Percentiles rank a stretch among this genome's conserved stretches.
Conservation (phyloP, 2,329 filamentous ascomycete species). For the Cordyceps tenuipes region DNA sequence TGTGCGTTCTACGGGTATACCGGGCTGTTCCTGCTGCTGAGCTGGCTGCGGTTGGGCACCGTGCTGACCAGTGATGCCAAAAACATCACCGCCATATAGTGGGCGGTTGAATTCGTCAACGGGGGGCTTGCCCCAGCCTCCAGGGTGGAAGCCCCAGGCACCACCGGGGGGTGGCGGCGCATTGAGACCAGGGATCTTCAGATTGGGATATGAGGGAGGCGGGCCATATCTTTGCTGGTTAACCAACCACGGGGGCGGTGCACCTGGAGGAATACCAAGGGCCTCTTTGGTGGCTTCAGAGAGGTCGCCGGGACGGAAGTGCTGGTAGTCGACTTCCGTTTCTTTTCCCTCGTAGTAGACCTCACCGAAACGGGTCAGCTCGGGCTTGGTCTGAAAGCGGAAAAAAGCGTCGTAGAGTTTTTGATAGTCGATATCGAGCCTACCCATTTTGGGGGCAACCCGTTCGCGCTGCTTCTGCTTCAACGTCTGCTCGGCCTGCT, state of each 20-base stretch:
- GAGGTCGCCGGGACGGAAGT: conserved; percentile 82
- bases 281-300: conserved; percentile 87
- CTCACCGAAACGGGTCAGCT: conserved; percentile 88
- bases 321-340: conserved; percentile 86
- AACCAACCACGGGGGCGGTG: conserved; percentile 93
- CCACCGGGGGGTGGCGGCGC: conserved; percentile 83
- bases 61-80: conserved; percentile 57
- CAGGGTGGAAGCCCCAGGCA: conserved; percentile 90
- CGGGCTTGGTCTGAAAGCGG: conserved; percentile 91
- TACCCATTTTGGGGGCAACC: conserved; percentile 92
- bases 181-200: conserved; percentile 91
- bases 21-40: conserved; percentile 32
- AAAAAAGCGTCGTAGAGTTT: conserved; percentile 99
- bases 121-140: conserved; percentile 92
- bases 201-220: conserved; percentile 87
- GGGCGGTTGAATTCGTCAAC: conserved; percentile 89
- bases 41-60: conserved; percentile 19
- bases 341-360: conserved; percentile 99
- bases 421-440: conserved; percentile 96
- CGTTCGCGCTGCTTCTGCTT: conserved; percentile 95
- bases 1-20: conserved; percentile 76
- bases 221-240: conserved; percentile 92
- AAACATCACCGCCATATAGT: conserved; percentile 89
- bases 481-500: conserved; percentile 82
- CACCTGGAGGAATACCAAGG: conserved; percentile 84